Evolutionary conservation across 805 yeast genomes (phyloP), one percentile per base, ranked within the genome.

Genomic region (Suhomyces sp.): DNA sequence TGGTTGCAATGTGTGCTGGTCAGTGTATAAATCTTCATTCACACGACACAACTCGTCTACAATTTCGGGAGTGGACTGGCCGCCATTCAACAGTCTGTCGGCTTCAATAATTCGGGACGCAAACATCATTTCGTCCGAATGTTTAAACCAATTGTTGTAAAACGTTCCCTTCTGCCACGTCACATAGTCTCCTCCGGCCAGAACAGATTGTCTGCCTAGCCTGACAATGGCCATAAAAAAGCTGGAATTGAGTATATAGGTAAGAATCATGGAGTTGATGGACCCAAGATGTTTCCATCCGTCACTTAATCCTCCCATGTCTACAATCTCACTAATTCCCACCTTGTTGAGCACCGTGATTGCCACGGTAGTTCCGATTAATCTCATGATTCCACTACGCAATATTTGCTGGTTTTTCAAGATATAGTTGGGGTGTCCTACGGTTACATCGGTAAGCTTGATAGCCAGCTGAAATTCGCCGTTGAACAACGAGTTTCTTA

Each of bases 91-190:
- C 47, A 70, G 72, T 10, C 84, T 76, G 66, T 89, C 91, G 48
- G 87, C 80, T 54, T 86, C 89, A 31, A 87, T 78, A 31, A 87
- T 77, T 59, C 80, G 77, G 1, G 87, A 73, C 44, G 86, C 78
- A 85, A 88, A 83, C 54, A 80, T 70, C 76, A 88, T 74, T 63
- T 87, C 89, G 59, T 85, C 88, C 19, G 85, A 80, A 65, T 85
- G 88, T 53, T 74, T 69, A 62, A 74, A 85, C 84, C 90, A 84
- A 57, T 82, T 78, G 27, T 79, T 74, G 50, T 86, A 84, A 51
- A 85, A 78, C 0, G 88, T 83, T 4, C 90, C 90, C 55, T 78
- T 78, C 47, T 77, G 79, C 85, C 90, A 88, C 46, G 81, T 76
- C 54, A 86, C 71, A 57, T 71, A 74, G 50, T 77, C 79, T 10